Evolutionary conservation across 768 basidiomycete species (phyloP).

Genomic region (Suillus weaverae): DNA sequence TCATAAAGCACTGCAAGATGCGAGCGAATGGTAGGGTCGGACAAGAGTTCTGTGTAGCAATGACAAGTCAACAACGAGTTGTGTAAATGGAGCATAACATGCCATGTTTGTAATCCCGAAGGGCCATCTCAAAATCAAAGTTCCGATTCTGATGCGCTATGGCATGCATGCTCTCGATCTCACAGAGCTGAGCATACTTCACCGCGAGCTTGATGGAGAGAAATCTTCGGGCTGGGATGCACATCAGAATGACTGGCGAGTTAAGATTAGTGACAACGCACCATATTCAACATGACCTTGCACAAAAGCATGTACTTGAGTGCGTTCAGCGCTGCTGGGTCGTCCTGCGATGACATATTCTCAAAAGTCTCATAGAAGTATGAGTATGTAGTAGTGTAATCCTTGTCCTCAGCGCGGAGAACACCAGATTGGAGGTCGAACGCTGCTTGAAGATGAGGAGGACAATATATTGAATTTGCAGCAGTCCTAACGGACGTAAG

Average conservation of each 20-base stretch:
- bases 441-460: slow-evolving; percentile 60
- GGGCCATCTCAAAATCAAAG: slow-evolving; percentile 84
- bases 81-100: slow-evolving; percentile 16
- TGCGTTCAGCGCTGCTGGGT: slow-evolving; percentile 72
- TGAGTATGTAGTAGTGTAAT: slow-evolving; percentile 94
- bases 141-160: slow-evolving; percentile 93
- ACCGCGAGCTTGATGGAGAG: slow-evolving; percentile 83
- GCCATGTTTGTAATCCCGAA: slow-evolving; percentile 86
- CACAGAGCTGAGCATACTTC: slow-evolving; percentile 83
- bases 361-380: slow-evolving; percentile 99
- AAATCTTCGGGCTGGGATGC: slow-evolving; percentile 81
- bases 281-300: slow-evolving; percentile 96
- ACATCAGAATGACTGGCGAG: not conserved
- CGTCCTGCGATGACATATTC: slow-evolving; percentile 76
- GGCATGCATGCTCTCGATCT: slow-evolving; percentile 94
- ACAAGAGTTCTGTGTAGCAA: slow-evolving; percentile 73
- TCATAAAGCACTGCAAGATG: slow-evolving; percentile 94
- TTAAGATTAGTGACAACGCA: slow-evolving; percentile 38
- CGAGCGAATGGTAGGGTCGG: slow-evolving; percentile 94
- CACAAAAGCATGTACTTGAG: slow-evolving; percentile 98
- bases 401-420: slow-evolving; percentile 95
- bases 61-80: not conserved
- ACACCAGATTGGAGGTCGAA: slow-evolving; percentile 75
- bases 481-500: slow-evolving; percentile 58
- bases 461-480: slow-evolving; percentile 94